These are phyloP conservation scores for Sporopachydermia quercuum DNA, from an alignment of 805 yeast species.

Conservation along the genomic window DNA sequence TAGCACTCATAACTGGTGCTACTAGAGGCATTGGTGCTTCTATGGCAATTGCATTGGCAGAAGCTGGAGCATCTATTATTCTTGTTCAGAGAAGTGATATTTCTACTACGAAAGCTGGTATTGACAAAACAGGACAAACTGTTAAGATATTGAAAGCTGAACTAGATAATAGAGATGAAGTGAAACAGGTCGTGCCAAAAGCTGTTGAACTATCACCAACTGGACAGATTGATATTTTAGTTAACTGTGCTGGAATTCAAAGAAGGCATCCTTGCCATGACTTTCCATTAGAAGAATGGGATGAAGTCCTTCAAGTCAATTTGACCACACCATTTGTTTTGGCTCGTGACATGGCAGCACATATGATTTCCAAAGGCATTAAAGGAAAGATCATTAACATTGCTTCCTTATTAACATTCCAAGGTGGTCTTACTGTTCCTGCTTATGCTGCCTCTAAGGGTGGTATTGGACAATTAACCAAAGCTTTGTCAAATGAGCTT, in stretches of 20 bases:
- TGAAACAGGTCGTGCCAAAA: constrained; percentile 16
- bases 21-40: constrained; percentile 44
- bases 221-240: constrained; percentile 23
- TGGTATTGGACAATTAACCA: constrained; percentile 23
- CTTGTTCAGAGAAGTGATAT: constrained; percentile 24
- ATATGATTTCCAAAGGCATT: constrained; percentile 20
- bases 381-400: constrained; percentile 29
- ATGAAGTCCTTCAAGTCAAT: constrained; percentile 26
- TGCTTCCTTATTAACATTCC: constrained; percentile 26
- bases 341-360: constrained; percentile 23
- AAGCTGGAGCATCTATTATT: constrained; percentile 31
- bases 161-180: constrained; percentile 17
- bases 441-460: constrained; percentile 30
- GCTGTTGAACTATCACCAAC: constrained; percentile 18
- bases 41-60: constrained; percentile 36
- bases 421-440: constrained; percentile 23
- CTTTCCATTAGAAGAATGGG: constrained; percentile 24
- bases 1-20: constrained; percentile 37
- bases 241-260: constrained; percentile 30
- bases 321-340: constrained; percentile 23
- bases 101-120: constrained; percentile 16
- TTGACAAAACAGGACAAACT: constrained; percentile 17
- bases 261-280: constrained; percentile 19
- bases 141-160: constrained; percentile 15
- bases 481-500: constrained; percentile 30